Evolutionary conservation across 306 rosid species (phyloP).

Genomic region (Senna tora): DNA sequence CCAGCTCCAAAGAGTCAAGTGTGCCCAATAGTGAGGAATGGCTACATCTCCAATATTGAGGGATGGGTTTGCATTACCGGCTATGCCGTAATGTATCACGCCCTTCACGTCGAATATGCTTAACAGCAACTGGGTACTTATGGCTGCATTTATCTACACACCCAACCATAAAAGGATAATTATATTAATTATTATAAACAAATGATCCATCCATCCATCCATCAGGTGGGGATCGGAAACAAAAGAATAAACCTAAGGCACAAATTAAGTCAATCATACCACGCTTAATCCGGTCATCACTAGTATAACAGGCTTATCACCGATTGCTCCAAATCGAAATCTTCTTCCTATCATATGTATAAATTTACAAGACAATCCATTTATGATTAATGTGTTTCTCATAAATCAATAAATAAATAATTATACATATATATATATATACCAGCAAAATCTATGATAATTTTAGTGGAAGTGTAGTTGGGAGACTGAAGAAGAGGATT

Average conservation of each 20-base stretch:
- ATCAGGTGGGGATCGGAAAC: no score
- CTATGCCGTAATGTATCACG: constrained; percentile 73
- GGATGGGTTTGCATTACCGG: constrained; percentile 69
- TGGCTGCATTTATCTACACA: constrained; percentile 61
- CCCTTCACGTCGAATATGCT: constrained; percentile 58
- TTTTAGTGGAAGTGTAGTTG: constrained; percentile 18
- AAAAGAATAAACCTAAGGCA: no score
- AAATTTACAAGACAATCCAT: no score
- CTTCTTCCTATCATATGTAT: neutral
- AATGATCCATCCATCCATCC: neutral
- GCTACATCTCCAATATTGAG: constrained; percentile 64
- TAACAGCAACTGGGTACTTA: constrained; percentile 63
- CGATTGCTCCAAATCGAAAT: constrained; percentile 19
- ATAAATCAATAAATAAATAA: no score
- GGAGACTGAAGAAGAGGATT: constrained; percentile 49
- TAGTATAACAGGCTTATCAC: neutral
- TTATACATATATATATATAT: no score
- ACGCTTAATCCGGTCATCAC: constrained; percentile 36
- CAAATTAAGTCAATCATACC: neutral
- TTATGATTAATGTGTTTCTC: no score
- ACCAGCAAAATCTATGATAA: constrained; percentile 42
- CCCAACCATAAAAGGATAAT: neutral
- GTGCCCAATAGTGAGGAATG: constrained; percentile 61
- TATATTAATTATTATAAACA: no score
- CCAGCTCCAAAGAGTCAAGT: constrained; percentile 71